These are phyloP conservation scores for Colletotrichum tropicale DNA, from an alignment of 2,329 filamentous ascomycete species.

Conservation along the genomic window DNA sequence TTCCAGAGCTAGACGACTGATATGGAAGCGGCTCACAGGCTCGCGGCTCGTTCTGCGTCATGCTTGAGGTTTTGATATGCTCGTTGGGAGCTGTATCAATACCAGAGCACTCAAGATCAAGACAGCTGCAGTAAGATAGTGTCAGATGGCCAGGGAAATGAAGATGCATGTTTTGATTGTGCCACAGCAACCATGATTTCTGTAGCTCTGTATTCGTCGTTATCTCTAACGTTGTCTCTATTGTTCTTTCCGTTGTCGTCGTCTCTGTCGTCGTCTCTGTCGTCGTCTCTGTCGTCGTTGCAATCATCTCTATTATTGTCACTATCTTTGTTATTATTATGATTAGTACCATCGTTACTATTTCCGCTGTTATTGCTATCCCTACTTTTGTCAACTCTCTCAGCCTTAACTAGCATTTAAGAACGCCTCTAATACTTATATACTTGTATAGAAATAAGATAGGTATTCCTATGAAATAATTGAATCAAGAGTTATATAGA, in stretches of 20 bases:
- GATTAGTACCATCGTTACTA: accelerated
- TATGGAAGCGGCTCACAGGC: background rate
- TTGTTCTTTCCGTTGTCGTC: background rate
- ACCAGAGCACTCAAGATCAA: background rate
- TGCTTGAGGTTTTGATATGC: background rate
- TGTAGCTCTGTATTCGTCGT: background rate
- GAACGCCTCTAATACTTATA: background rate
- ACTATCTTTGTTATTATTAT: background rate
- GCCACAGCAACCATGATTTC: background rate
- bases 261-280: background rate
- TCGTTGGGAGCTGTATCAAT: background rate
- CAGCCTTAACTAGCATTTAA: background rate
- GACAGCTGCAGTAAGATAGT: background rate
- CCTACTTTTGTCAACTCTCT: background rate
- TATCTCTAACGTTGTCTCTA: background rate
- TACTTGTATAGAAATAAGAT: background rate
- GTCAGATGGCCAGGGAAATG: background rate
- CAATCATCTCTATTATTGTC: background rate
- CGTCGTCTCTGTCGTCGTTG: background rate
- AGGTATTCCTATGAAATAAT: background rate
- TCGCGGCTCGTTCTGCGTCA: background rate
- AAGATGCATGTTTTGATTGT: background rate
- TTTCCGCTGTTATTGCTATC: background rate
- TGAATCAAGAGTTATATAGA: background rate
- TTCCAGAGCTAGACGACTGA: background rate